phyloP scores from a whole-genome alignment of 306 rosid species.

The Fagus sylvatica region DNA sequence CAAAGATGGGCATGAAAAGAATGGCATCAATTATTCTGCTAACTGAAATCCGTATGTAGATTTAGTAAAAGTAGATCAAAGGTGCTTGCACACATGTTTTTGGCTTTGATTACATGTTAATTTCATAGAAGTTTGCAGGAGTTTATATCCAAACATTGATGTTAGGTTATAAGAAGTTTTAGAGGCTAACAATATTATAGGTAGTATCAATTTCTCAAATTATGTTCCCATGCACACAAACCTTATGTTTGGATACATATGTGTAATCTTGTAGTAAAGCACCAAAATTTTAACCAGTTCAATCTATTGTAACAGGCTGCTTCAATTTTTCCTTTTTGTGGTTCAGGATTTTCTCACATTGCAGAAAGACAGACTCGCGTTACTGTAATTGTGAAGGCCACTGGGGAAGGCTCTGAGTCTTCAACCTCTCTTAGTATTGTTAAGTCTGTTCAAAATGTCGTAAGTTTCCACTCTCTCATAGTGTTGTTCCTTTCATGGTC shows the following conservation, averaged over 20 bases:
- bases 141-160: not conserved
- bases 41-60: not conserved
- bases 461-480: conserved; percentile 37
- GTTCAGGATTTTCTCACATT: conserved; percentile 16
- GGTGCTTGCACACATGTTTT: conserved; percentile 9
- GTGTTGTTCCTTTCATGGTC: not conserved
- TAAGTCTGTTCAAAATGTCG: conserved; percentile 72
- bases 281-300: not conserved
- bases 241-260: conserved; percentile 13
- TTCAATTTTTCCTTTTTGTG: conserved; percentile 2
- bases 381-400: conserved; percentile 58
- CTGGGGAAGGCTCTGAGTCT: conserved; percentile 72
- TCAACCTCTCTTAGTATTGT: conserved; percentile 64
- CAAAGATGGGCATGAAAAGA: not conserved
- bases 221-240: not conserved
- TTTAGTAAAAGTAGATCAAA: not conserved
- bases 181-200: not conserved
- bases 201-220: no score
- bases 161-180: not conserved
- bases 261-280: conserved; percentile 8
- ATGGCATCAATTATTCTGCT: not conserved
- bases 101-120: not conserved
- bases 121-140: conserved; percentile 1
- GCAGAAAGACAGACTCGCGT: conserved; percentile 45
- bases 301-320: conserved; percentile 6